Conservation (phyloP, 257 asterid genomes). For the Fraxinus cuspidata region DNA sequence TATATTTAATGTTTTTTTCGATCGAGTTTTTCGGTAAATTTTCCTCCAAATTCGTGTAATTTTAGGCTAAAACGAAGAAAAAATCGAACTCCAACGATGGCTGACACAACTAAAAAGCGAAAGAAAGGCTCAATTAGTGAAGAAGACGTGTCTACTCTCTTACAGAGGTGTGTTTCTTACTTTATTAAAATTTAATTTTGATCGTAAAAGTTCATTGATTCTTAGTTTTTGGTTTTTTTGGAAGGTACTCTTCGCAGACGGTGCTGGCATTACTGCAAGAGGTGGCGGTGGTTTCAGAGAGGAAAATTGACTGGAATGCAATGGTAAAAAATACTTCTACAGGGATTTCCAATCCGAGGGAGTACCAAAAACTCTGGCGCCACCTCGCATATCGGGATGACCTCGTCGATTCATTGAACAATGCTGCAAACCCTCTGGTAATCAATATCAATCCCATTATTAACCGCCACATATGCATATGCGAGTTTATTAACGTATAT, state of each 20-base stretch:
- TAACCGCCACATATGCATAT: neutral
- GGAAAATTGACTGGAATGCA: slow-evolving; percentile 71
- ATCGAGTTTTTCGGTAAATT: neutral
- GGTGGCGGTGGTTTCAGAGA: slow-evolving; percentile 57
- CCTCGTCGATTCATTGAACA: slow-evolving; percentile 48
- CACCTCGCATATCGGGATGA: slow-evolving; percentile 74
- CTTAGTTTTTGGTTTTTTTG: slow-evolving; percentile 7
- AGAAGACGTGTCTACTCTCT: slow-evolving; percentile 48
- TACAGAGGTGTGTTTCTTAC: slow-evolving; percentile 51
- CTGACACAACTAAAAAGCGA: slow-evolving; percentile 53
- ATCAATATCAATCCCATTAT: neutral
- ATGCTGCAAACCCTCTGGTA: slow-evolving; percentile 54
- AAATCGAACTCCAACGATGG: slow-evolving; percentile 36
- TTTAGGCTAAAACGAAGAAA: slow-evolving; percentile 9
- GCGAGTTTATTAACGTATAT: neutral
- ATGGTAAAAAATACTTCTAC: slow-evolving; percentile 67
- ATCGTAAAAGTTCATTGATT: neutral
- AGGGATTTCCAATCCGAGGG: slow-evolving; percentile 73
- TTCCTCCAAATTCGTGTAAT: neutral
- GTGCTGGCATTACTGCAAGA: slow-evolving; percentile 73
- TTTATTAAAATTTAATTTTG: neutral
- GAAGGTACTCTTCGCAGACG: slow-evolving; percentile 61
- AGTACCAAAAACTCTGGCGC: slow-evolving; percentile 86
- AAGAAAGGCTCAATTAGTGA: slow-evolving; percentile 61
- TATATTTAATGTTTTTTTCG: neutral